phyloP scores from a whole-genome alignment of 257 asterid species.

The Linderniella brevidens region DNA sequence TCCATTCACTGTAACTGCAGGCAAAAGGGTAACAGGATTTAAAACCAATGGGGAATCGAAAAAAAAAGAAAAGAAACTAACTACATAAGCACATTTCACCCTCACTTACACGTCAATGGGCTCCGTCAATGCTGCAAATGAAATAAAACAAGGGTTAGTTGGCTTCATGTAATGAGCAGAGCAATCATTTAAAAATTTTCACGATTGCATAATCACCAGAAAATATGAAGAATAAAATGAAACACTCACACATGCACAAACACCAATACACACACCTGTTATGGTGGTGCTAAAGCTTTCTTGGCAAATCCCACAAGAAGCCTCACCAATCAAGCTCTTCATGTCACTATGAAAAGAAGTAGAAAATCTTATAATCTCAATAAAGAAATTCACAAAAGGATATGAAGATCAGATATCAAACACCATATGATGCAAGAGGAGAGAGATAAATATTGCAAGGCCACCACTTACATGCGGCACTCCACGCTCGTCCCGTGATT shows the following conservation, averaged over 20 bases:
- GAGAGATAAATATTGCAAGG: neutral
- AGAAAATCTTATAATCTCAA: neutral
- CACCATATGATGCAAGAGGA: neutral
- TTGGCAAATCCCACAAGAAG: slow-evolving; percentile 60
- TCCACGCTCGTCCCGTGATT: slow-evolving; percentile 87
- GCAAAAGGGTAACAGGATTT: neutral
- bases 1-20: slow-evolving; percentile 86
- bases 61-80: neutral
- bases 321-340: slow-evolving; percentile 82
- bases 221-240: neutral
- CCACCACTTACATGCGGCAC: slow-evolving; percentile 50
- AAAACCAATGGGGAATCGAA: neutral
- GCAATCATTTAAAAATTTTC: no score
- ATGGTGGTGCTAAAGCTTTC: slow-evolving; percentile 85
- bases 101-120: slow-evolving; percentile 63
- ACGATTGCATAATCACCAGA: neutral
- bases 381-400: neutral
- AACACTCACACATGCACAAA: neutral
- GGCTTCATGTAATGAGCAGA: neutral
- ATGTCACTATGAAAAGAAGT: slow-evolving; percentile 46
- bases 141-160: neutral
- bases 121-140: slow-evolving; percentile 53
- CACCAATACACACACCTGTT: slow-evolving; percentile 20
- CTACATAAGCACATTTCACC: neutral
- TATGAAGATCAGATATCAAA: neutral